phyloP scores from a whole-genome alignment of 2,329 filamentous ascomycete species.

The Drechslerella coelobrocha region DNA sequence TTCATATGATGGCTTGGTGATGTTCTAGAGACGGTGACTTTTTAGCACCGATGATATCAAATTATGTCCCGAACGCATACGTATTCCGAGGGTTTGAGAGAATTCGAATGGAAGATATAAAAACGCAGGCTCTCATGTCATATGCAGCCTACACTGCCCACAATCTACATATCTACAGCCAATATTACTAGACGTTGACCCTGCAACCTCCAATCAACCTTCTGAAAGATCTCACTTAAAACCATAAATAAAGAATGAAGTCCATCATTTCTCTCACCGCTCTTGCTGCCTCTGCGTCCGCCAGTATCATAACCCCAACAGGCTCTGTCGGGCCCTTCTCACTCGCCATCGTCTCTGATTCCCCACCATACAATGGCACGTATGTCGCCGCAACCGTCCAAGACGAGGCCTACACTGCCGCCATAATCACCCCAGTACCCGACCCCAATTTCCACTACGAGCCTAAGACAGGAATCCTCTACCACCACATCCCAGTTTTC shows the following conservation, averaged over 20 bases:
- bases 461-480: conserved; percentile 25
- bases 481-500: conserved; percentile 26
- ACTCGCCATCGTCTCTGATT: conserved; percentile 16
- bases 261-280: conserved; percentile 12
- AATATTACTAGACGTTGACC: no score
- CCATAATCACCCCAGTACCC: conserved; percentile 9
- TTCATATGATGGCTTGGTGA: no score
- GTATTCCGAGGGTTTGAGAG: no score
- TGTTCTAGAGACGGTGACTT: no score
- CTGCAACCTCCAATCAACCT: no score
- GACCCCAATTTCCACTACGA: conserved; percentile 38
- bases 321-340: conserved; percentile 19
- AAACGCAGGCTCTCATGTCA: no score
- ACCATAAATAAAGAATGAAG: conserved; percentile 26
- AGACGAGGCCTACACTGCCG: conserved; percentile 19
- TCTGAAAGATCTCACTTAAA: no score
- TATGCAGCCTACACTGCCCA: no score
- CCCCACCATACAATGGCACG: conserved; percentile 20
- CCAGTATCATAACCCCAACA: conserved; percentile 5
- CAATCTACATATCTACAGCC: no score
- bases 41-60: no score
- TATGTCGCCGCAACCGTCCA: conserved; percentile 19
- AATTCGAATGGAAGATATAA: no score
- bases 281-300: conserved; percentile 5
- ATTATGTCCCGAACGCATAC: no score